Base-by-base conservation (phyloP, 2,329 filamentous ascomycete species). In the Curvularia verruculosa region DNA sequence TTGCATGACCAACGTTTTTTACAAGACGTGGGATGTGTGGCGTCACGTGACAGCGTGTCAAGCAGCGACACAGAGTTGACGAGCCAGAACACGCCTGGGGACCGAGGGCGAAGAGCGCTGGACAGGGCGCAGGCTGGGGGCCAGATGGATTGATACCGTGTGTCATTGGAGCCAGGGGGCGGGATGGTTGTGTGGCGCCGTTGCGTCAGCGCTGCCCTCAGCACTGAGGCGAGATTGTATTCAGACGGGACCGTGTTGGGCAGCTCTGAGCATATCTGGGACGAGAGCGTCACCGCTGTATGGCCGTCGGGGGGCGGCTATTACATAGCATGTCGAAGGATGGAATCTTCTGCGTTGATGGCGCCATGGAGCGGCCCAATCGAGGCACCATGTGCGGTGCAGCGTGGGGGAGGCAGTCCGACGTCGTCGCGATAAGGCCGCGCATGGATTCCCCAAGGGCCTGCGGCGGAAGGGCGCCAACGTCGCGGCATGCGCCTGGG, bases 1-100 rank as follows among this genome's bases (percentile, higher is more conserved):
- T 61, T 63, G 43, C 26, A 45, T 60, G 57, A 41, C 63, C 67
- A 66, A 66, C 43, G 31, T 49, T 10, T n/a, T 46, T 73, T 72
- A 72, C 71, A 60, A 65, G 61, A 67, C 70, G 71, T 69, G 72
- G 72, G 71, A 67, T 72, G 31, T 19, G 34, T 36, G 39, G 18
- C 5, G n/a, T 52, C 54, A 52, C 52, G 54, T 57, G 49, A 57
- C 24, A 26, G 43, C 50, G 53, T 47, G 53, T 52, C n/a, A 24
- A 29, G n/a, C 26, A 52, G 21, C 31, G 31, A 46, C 28, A 40
- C 39, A 47, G 43, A 19, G 21, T 37, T 26, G 4, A 13, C 29
- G 34, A 41, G 39, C 19, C 15, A 21, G 34, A 5, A 36, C 34
- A 36, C 15, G 34, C 34, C 34, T 36, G 34, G 15, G 15, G 6